These are phyloP conservation scores for Solanum neorickii DNA, from an alignment of 257 asterid species.

Conservation along the genomic window DNA sequence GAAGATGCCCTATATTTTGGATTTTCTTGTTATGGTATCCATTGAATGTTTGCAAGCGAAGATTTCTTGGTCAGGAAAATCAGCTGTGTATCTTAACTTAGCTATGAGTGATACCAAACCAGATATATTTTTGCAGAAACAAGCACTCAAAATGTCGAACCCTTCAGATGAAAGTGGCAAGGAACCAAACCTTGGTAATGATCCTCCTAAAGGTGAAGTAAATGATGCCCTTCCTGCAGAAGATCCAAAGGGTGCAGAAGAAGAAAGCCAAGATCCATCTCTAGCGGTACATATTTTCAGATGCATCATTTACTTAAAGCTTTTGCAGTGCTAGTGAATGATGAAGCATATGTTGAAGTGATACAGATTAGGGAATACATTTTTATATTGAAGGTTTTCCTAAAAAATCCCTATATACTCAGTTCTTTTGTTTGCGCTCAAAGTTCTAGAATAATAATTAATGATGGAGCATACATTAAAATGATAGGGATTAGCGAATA, in stretches of 20 bases:
- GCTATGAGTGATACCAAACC: background rate
- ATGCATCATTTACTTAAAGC: background rate
- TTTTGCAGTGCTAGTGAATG: background rate
- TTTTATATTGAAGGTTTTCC: background rate
- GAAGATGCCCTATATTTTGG: background rate
- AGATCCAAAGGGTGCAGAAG: constrained; percentile 14
- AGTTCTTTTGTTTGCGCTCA: background rate
- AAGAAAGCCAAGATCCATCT: constrained; percentile 14
- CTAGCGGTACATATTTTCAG: constrained; percentile 17
- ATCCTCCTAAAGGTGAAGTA: constrained; percentile 19
- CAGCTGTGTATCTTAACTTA: background rate
- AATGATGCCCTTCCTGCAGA: constrained; percentile 5
- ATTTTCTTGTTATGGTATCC: background rate
- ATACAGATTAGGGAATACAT: background rate
- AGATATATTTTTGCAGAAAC: background rate
- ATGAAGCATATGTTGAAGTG: background rate
- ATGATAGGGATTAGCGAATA: background rate
- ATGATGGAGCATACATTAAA: background rate
- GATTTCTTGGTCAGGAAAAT: background rate
- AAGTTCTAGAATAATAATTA: background rate
- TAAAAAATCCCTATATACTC: background rate
- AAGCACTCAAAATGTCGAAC: constrained; percentile 20
- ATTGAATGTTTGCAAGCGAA: background rate
- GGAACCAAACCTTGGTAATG: constrained; percentile 1
- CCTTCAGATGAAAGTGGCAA: constrained; percentile 7